A percentile compares a stretch with the other conserved stretches of the same genome.
Evolutionary conservation across 2,329 filamentous ascomycete genomes (phyloP).

Genomic region (Nothophoma quercina): DNA sequence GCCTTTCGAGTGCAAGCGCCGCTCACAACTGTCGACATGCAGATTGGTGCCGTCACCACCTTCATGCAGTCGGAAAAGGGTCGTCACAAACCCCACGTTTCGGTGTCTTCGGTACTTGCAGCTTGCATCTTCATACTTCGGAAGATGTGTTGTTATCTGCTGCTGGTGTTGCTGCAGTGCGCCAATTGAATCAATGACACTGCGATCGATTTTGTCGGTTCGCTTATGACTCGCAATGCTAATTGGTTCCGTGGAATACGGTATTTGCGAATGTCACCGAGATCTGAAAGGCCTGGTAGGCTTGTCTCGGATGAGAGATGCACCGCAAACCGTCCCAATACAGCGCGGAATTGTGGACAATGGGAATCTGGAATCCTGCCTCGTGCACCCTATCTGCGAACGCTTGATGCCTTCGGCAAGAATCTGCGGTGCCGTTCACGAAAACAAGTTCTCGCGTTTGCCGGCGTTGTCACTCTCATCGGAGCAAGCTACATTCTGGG

Average conservation of each 20-base stretch:
- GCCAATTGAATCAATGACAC: not conserved
- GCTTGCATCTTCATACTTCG: not conserved
- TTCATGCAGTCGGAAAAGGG: conserved; percentile 40
- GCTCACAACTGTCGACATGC: conserved; percentile 27
- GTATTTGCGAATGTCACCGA: conserved; percentile 10
- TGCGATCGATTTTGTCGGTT: not conserved
- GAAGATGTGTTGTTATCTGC: not conserved
- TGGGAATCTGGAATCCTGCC: conserved; percentile 11
- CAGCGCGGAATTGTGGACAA: conserved; percentile 4
- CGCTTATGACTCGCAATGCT: conserved; percentile 6
- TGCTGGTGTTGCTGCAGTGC: not conserved
- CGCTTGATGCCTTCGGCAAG: conserved; percentile 36
- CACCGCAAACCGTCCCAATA: conserved; percentile 4
- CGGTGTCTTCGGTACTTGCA: conserved; percentile 14
- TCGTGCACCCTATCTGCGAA: conserved; percentile 33
- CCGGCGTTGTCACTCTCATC: conserved; percentile 18
- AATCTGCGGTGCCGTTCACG: conserved; percentile 39
- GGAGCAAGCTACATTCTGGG: conserved; percentile 47
- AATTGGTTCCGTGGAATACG: not conserved
- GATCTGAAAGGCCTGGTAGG: conserved; percentile 13
- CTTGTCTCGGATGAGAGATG: conserved; percentile 8
- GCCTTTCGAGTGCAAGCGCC: conserved; percentile 42
- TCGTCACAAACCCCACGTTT: conserved; percentile 31
- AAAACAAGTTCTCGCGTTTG: conserved; percentile 18
- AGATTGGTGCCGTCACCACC: conserved; percentile 34